Base-by-base conservation (phyloP, 78 protist species). In the Chrysochromulina tobinii region DNA sequence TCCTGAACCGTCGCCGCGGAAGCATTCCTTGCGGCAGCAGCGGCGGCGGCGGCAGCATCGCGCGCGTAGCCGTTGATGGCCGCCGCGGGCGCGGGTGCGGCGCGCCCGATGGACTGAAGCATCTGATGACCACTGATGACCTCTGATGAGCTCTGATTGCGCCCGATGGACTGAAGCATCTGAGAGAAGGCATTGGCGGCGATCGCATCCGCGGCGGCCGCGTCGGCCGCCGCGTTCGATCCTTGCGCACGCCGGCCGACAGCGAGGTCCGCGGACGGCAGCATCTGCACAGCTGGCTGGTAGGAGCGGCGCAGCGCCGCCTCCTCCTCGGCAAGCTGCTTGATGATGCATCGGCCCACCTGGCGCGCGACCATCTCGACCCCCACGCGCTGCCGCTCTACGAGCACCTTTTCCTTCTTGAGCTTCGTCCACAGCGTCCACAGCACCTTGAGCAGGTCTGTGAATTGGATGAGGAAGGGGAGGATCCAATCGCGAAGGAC, bases 371-470 rank as follows among this genome's bases (percentile, higher is more conserved):
- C 7, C 23, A 11, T 4, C 79, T 69, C 79, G 79, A 5, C 6
- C 12, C 25, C 7, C 51, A 15, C 53, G 38, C 79, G 79, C 38
- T 2, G 3, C 23, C 23, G 7, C 79, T 38, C 79, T 2, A 2
- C 51, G 2, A n/a, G n/a, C 50, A 2, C 53, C 38, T 4, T 7
- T 12, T 12, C 25, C 51, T 51, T 27, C 55, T 38, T 23, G 54
- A 7, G 50, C 14, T 69, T 27, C 14, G 79, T 69, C 79, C 79
- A 69, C 79, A 69, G 79, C 51, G 79, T 69, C 79, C 79, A 69
- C 50, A 69, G 79, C 38, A 27, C 79, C 79, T 69, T 69, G 51
- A 69, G 53, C 53, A 69, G 51, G 79, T 69, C 79, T 11, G 79
- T 27, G 51, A 69, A 69, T 3, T 3, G 1, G 50, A 69, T 6